These are phyloP conservation scores for Podospora pseudoanserina DNA, from an alignment of 495 filamentous ascomycete species.

Conservation along the genomic window DNA sequence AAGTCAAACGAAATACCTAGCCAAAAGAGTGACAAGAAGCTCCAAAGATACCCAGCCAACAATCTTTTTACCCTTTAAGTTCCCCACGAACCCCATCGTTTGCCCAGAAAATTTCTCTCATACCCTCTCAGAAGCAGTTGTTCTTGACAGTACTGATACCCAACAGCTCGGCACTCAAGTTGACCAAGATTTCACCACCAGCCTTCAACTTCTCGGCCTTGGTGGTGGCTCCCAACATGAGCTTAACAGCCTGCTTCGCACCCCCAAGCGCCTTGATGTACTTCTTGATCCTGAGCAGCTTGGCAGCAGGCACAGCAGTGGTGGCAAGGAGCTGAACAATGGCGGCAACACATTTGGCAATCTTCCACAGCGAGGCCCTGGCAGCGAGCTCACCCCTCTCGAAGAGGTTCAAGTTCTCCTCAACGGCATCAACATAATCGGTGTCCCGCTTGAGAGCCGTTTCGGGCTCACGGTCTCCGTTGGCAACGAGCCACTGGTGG, in stretches of 20 bases:
- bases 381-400: slow-evolving; percentile 9
- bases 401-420: slow-evolving; percentile 1
- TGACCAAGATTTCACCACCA: slow-evolving; percentile 18
- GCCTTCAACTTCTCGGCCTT: slow-evolving; percentile 19
- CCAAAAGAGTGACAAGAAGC: slow-evolving; percentile 1
- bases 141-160: slow-evolving; percentile 19
- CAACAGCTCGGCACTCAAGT: slow-evolving; percentile 17
- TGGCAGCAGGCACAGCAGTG: slow-evolving; percentile 21
- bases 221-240: slow-evolving; percentile 21
- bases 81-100: neutral
- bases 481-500: slow-evolving; percentile 19
- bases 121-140: slow-evolving; percentile 18
- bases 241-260: slow-evolving; percentile 19
- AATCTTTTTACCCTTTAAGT: neutral
- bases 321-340: slow-evolving; percentile 19
- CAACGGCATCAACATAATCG: neutral
- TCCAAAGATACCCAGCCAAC: neutral
- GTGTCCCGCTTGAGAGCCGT: slow-evolving; percentile 10
- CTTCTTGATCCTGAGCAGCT: slow-evolving; percentile 29
- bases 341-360: slow-evolving; percentile 18
- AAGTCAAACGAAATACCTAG: neutral
- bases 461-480: slow-evolving; percentile 12
- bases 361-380: slow-evolving; percentile 15
- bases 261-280: slow-evolving; percentile 25
- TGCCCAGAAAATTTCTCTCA: neutral